Conservation (phyloP, 768 basidiomycete species). For the Leccinum aurantiacum region DNA sequence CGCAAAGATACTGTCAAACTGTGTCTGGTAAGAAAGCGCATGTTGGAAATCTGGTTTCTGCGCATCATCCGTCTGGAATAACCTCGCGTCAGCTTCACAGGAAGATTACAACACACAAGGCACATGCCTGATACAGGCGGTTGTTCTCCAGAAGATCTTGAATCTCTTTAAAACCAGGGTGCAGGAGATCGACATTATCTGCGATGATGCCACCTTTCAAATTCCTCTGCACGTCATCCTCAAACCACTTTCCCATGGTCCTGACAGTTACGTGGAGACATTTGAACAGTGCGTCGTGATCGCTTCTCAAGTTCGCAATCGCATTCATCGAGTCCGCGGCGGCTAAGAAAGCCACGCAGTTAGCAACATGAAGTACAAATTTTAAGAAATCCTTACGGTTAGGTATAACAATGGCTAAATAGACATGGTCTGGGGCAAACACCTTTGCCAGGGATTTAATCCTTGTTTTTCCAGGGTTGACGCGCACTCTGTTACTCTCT, state of each 20-base stretch:
- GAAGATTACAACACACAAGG: too few species aligned
- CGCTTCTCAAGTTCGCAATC: neutral
- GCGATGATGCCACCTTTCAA: neutral
- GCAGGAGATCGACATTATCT: neutral
- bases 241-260: neutral
- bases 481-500: too few species aligned
- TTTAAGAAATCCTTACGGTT: too few species aligned
- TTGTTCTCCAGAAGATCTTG: too few species aligned
- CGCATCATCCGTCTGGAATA: neutral
- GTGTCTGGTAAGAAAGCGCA: neutral
- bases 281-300: neutral
- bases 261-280: neutral
- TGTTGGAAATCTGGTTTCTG: neutral
- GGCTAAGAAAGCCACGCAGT: neutral
- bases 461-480: too few species aligned
- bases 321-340: neutral
- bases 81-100: neutral
- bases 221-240: neutral
- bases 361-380: too few species aligned
- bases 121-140: too few species aligned
- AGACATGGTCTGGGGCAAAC: too few species aligned
- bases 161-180: too few species aligned
- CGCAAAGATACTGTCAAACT: neutral
- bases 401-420: too few species aligned
- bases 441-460: too few species aligned